Evolutionary conservation across 768 basidiomycete genomes (phyloP).

Genomic region (Tylopilus rubrobrunneus): DNA sequence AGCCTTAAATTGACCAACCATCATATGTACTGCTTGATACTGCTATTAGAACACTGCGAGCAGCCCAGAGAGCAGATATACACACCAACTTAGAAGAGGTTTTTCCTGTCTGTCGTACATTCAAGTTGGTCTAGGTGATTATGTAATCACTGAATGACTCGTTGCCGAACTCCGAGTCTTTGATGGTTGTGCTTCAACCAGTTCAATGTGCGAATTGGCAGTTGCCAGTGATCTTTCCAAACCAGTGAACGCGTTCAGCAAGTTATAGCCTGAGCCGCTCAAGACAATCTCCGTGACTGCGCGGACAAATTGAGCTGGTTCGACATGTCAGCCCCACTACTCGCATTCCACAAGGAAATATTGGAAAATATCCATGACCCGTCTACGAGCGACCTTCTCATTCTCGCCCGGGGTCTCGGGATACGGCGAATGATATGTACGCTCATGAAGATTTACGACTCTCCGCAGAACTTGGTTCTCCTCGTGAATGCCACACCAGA

Average conservation of each 20-base stretch:
- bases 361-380: constrained; percentile 72
- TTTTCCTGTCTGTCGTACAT: not conserved
- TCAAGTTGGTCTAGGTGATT: not conserved
- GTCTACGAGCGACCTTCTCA: constrained; percentile 62
- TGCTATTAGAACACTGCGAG: too few relatives aligned
- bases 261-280: constrained; percentile 1
- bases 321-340: constrained; percentile 31
- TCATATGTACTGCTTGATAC: too few relatives aligned
- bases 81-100: too few relatives aligned
- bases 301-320: constrained; percentile 1
- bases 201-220: not conserved
- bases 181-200: too few relatives aligned
- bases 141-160: not conserved
- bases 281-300: not conserved
- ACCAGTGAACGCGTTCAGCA: not conserved
- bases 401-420: constrained; percentile 90
- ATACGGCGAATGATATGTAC: constrained; percentile 79
- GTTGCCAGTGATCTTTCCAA: too few relatives aligned
- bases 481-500: constrained; percentile 81
- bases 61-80: too few relatives aligned
- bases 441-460: constrained; percentile 89
- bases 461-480: constrained; percentile 76
- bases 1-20: too few relatives aligned
- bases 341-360: constrained; percentile 67
- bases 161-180: too few relatives aligned